Base-by-base conservation (phyloP, 2,329 filamentous ascomycete species). In the Amauroascus niger region DNA sequence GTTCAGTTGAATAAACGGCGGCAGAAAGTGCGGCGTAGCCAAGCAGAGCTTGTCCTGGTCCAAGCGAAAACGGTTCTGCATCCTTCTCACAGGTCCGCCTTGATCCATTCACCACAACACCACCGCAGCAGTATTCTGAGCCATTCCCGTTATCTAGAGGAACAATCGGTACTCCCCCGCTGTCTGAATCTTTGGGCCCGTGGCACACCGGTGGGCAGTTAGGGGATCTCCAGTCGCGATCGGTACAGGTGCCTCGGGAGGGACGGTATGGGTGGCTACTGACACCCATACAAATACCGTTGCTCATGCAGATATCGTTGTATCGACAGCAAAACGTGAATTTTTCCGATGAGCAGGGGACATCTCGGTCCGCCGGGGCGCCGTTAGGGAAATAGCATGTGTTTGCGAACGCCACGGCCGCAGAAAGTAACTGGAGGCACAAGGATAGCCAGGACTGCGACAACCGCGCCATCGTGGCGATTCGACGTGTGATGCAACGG, bases 301-400 rank as follows among this genome's bases (percentile, higher is more conserved):
- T 68, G 13, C 61, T 59, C 24, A 66, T 53, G 44, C 66, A 68
- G 46, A 67, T 58, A 16, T 58, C 58, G 7, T 40, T 53, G 2
- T 26, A 35, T 1, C 60, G 58, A 37, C 65, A 68, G 54, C 65
- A 68, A 1, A 55, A 56, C 7, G 63, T 62, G 53, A 58, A 52
- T 8, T 59, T 55, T 14, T 60, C 58, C 7, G 58, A 57, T 8
- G 63, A 60, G 52, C 65, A 68, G 13, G 66, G 65, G 1, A 61
- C 59, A 40, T 60, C 60, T 6, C 33, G 20, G 0, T 30, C 11
- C 4, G 63, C 62, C 2, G 41, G 11, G 2, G 53, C 49, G 13
- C 61, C 59, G n/a, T 64, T 53, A 2, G 65, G 65, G 11, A 59
- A 67, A 49, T 66, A 68, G 45, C 66, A 67, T 39, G 41, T 54